A percentile compares a stretch with the other conserved stretches of the same genome.
phyloP scores from a whole-genome alignment of 345 rosid genomes.

The Corymbia maculata region DNA sequence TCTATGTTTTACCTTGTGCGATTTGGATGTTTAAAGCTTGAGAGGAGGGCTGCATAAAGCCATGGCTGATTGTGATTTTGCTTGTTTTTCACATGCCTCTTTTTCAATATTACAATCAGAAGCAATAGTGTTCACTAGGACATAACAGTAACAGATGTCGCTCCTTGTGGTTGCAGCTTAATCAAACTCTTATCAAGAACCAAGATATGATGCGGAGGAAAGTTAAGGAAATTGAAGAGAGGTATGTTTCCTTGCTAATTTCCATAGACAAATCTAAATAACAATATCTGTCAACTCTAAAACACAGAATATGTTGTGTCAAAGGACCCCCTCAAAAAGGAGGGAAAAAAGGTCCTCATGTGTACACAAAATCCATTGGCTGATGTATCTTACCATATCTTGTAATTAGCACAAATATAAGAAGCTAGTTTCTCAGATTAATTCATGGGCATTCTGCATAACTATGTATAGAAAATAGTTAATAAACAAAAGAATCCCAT shows the following conservation, averaged over 20 bases:
- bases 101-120: background rate
- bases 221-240: slow-evolving; percentile 71
- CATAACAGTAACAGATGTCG: background rate
- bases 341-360: too few species aligned
- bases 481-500: background rate
- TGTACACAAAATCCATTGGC: background rate
- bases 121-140: background rate
- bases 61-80: background rate
- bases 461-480: too few species aligned
- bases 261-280: background rate
- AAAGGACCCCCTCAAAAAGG: too few species aligned
- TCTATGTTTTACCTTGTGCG: background rate
- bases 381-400: background rate
- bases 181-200: slow-evolving; percentile 59
- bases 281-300: background rate
- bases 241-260: slow-evolving; percentile 23
- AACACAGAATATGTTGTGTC: background rate
- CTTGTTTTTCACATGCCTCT: background rate
- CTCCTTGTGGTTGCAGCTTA: slow-evolving; percentile 25
- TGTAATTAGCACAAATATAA: background rate
- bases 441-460: background rate
- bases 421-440: background rate
- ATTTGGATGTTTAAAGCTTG: background rate
- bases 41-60: background rate
- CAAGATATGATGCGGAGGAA: slow-evolving; percentile 57